Evolutionary conservation across 2,329 filamentous ascomycete species (phyloP), one percentile per base, ranked within the genome.

Genomic region (Torrubiella hemipterigena): DNA sequence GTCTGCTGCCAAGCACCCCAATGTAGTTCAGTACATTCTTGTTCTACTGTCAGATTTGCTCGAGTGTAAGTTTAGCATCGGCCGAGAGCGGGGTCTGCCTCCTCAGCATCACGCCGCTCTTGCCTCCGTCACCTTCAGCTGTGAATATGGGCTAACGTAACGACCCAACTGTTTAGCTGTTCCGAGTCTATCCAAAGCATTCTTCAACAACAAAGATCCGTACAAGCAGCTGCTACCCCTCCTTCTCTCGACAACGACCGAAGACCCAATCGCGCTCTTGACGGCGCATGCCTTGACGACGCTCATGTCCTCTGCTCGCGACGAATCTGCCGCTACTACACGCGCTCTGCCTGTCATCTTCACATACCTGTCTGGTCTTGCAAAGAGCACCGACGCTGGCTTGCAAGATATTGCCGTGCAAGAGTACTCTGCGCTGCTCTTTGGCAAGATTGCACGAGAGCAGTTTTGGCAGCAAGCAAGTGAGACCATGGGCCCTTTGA

Each of bases 321-420:
- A 77, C 49, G 69, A 70, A 41, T 71, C 71, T 11, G 40, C 54
- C 30, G 72, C 83, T 33, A 81, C 86, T 33, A 69, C 82, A 37
- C 72, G 81, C 41, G 83, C 86, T 14, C 71, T 96, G 27, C 81
- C 85, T 13, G 68, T 84, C 47, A 69, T 96, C 30, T 83, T 91
- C 56, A 78, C 73, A 48, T 96, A 95, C 56, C 73, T 96, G 18
- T 82, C 86, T 7, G 76, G 77, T 32, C 67, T 96, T 34, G 77
- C 82, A 36, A 86, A 86, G 63, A 85, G 78, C 51, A 72, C 81
- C 25, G 91, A 98, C 57, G 81, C 83, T 33, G 85, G 85, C 23
- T 69, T 93, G 34, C 91, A 98, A 58, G 91, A 98, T 50, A 94
- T 96, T 50, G 89, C 86, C 17, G 86, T 96, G 10, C 83, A 91